Evolutionary conservation across 805 yeast species (phyloP), one percentile per base, ranked within the genome.

Genomic region (Lachancea sp.): DNA sequence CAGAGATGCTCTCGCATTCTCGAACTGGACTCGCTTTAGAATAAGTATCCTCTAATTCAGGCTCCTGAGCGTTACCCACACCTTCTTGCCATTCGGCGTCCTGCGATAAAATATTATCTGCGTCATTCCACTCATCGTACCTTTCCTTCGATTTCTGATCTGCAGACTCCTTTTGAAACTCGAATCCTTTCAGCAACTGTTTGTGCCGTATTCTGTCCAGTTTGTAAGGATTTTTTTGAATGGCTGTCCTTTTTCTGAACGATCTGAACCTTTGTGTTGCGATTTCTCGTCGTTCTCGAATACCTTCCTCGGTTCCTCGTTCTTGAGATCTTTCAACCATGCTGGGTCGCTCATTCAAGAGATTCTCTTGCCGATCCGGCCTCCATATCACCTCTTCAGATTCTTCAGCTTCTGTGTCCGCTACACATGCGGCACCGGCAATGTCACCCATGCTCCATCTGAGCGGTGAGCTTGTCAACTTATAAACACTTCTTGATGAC

Each of bases 141-240:
- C 19, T 12, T 37, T 9, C 18, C 3, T 26, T 32, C 25, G 22
- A 7, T 17, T 3, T 26, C 20, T 10, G 30, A 12, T 18, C 25
- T 37, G 32, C 12, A 13, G 8, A 19, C 15, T 17, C 27, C 27
- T 17, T 13, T 3, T 5, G 44, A 1, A 60, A 49, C 42, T 59
- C 65, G 41, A 48, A 56, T 0, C 68, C 68, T 46, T 58, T 53
- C 34, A 63, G 32, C 3, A 56, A 42, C 27, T 62, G 64, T 40
- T 55, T 52, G 42, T 63, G 65, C 37, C 52, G 59, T 20, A 63
- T 50, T 35, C 65, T 54, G 37, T 63, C 68, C 27, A 63, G 45
- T 47, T 66, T 63, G 39, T 63, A 63, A 3, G 68, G 68, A 54
- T 58, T 55, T 38, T 55, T 58, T 42, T 63, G 68, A n/a, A 63